Evolutionary conservation across 805 yeast genomes (phyloP).

Genomic region (Wickerhamiella azyma): DNA sequence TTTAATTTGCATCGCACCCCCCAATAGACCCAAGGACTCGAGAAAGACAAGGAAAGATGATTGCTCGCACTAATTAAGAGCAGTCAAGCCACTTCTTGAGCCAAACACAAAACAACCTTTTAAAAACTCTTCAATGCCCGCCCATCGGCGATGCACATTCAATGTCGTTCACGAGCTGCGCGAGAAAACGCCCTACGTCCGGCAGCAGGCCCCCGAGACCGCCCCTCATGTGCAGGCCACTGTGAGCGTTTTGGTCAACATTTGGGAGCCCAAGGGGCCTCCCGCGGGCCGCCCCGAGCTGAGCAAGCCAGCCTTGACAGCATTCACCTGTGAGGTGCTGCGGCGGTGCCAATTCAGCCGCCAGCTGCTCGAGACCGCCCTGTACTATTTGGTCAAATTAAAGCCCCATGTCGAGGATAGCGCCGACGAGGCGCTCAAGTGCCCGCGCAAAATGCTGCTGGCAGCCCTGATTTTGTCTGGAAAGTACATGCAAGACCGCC

Average conservation of each 20-base stretch:
- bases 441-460: slow-evolving; percentile 56
- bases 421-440: slow-evolving; percentile 19
- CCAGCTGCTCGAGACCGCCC: slow-evolving; percentile 49
- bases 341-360: slow-evolving; percentile 43
- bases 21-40: background rate
- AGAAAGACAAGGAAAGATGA: background rate
- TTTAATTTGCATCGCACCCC: background rate
- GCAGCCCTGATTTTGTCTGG: slow-evolving; percentile 57
- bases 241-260: slow-evolving; percentile 20
- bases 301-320: slow-evolving; percentile 17
- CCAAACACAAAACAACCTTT: background rate
- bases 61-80: background rate
- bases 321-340: slow-evolving; percentile 29
- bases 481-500: slow-evolving; percentile 61
- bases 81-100: background rate
- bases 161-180: background rate
- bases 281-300: slow-evolving; percentile 21
- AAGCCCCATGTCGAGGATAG: slow-evolving; percentile 18
- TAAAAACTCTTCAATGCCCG: background rate
- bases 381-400: slow-evolving; percentile 48
- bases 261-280: slow-evolving; percentile 19
- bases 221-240: slow-evolving; percentile 20
- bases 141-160: background rate
- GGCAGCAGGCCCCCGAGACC: background rate
- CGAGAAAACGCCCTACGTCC: background rate